Base-by-base conservation (phyloP, 192 early-diverging fungal species). In the Coemansia sp. region DNA sequence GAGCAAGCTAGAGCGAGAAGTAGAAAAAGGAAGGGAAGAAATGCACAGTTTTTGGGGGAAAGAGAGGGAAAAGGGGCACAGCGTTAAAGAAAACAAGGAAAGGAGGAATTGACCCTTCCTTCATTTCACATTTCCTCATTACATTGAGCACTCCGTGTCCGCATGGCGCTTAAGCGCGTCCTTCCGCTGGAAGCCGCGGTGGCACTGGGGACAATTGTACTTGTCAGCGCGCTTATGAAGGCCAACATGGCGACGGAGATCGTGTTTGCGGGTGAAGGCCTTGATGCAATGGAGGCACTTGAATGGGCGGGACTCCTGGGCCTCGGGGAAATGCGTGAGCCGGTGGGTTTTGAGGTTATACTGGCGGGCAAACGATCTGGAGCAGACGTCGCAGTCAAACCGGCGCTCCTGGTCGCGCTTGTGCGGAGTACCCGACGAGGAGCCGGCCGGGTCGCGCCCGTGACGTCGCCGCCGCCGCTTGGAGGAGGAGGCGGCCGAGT, bases 261-360 rank as follows among this genome's bases (percentile, higher is more conserved):
- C 92, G 61, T 95, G 90, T 43, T 91, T 89, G 22, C 93, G 81
- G 0, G 87, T 86, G 62, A 95, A 95, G 2, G 88, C 78, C 51
- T 86, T 84, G 18, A 64, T 51, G 78, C 93, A 95, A 15, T 73
- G 59, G 10, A 78, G 63, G 65, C 88, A 90, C 32, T 81, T 69
- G 76, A 85, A 93, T 2, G 85, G 85, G 54, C 89, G 78, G 8
- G 84, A 76, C 43, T 62, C 71, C 39, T 68, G 22, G 49, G 79
- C 71, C 49, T 80, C 71, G 16, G 83, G 73, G 63, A 87, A 76
- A 76, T 95, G 94, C 10, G 88, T 89, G 43, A 86, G 75, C 63
- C 88, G 76, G 66, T 96, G 93, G 0, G 89, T 89, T 71, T 88
- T 88, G 39, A 96, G 84, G 71, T 95, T 96, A 71, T 90, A 96